Evolutionary conservation across 2,329 filamentous ascomycete species (phyloP), one percentile per base, ranked within the genome.

Genomic region (Madurella mycetomatis): DNA sequence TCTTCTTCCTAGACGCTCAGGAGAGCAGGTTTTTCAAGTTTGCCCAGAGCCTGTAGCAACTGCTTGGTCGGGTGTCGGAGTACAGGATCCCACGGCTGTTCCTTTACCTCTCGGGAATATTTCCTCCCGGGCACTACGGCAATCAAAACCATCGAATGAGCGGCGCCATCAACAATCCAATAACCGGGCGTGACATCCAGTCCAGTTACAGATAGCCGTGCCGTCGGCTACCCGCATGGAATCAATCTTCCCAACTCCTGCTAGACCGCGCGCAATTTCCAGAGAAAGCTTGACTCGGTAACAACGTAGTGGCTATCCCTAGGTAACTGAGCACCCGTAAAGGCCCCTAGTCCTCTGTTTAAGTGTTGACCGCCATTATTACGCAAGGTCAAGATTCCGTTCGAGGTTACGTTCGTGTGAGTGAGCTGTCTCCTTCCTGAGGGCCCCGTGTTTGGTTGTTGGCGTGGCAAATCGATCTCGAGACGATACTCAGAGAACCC

Each of bases 121-220:
- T 25, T 25, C 25, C 25, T 25, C 25, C 25, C 7, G 25, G 25
- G 25, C 7, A 3, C 4, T 7, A 25, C 25, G 25, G 7, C 7
- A 25, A 7, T 3, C 25, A 25, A 25, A 25, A 25, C 25, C 4
- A 25, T 25, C 4, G 25, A 4, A 7, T 3, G 25, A 25, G 7
- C 7, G 25, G 25, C 7, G 25, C 25, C 41, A 47, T 18, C 19
- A 51, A 52, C 48, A 42, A 25, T 54, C 55, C 47, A 47, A 30
- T 47, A 56, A 47, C 45, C 51, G 51, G 47, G 40, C 55, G 55
- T 56, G 46, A 41, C 39, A 59, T 54, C 19, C 11, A 19, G 39
- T 9, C 42, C 57, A 62, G 59, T 57, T 60, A 61, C 60, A 62
- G 47, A 30, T 48, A 56, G 56, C 56, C 47, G 56, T 47, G 49